phyloP scores from a whole-genome alignment of 1,284 basidiomycete genomes.

The Austroboletus novae-zelandiae region DNA sequence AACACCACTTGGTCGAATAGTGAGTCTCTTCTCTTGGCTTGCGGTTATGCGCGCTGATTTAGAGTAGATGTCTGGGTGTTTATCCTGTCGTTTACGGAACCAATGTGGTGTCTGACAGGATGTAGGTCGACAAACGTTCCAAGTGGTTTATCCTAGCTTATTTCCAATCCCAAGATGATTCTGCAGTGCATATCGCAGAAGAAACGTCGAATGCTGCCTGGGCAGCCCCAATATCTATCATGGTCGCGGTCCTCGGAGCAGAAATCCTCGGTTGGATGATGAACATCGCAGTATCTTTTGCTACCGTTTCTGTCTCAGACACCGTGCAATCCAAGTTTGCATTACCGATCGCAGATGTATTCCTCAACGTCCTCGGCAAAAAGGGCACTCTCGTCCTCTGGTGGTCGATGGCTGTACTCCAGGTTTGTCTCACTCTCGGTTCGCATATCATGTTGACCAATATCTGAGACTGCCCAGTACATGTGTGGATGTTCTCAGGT shows the following conservation, averaged over 20 bases:
- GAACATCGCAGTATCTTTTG: conserved; percentile 60
- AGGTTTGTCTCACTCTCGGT: conserved; percentile 37
- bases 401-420: conserved; percentile 62
- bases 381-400: conserved; percentile 63
- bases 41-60: neutral
- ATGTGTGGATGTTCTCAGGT: conserved; percentile 62
- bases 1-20: conserved; percentile 63
- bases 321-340: conserved; percentile 48
- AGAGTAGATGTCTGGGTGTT: conserved; percentile 39
- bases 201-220: conserved; percentile 63
- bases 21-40: conserved; percentile 26
- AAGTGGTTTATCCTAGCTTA: neutral
- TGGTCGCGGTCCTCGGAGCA: conserved; percentile 56
- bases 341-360: conserved; percentile 65
- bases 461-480: conserved; percentile 1
- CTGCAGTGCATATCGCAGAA: conserved; percentile 71
- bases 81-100: conserved; percentile 22
- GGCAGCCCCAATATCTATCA: conserved; percentile 73
- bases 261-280: conserved; percentile 62
- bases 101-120: conserved; percentile 26
- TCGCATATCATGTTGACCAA: neutral
- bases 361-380: conserved; percentile 58
- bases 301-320: conserved; percentile 49
- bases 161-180: conserved; percentile 40
- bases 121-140: conserved; percentile 11